phyloP scores from a whole-genome alignment of 106 monocot genomes.

The Dendrobium chrysotoxum region DNA sequence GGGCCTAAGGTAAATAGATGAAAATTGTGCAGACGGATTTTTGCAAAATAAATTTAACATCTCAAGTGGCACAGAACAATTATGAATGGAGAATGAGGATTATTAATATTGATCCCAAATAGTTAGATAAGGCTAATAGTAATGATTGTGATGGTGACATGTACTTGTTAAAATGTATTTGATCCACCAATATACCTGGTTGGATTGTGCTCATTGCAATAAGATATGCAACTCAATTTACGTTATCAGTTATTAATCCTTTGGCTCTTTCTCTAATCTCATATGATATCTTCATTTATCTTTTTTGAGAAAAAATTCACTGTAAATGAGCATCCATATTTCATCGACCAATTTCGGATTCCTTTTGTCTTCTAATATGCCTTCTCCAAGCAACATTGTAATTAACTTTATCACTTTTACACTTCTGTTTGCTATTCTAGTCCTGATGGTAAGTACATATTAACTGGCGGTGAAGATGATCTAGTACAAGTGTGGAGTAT shows the following conservation, averaged over 20 bases:
- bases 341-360: not conserved
- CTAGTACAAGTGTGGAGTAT: constrained; percentile 94
- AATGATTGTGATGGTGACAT: not conserved
- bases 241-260: not conserved
- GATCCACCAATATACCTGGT: not conserved
- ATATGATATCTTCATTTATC: not conserved
- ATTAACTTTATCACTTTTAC: not conserved
- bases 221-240: not conserved
- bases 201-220: not conserved
- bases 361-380: not conserved
- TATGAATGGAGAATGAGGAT: not conserved
- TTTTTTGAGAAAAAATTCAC: not conserved
- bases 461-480: constrained; percentile 95
- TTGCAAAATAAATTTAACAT: not conserved
- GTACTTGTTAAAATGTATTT: not conserved
- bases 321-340: not conserved
- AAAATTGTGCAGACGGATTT: not conserved
- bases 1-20: not conserved
- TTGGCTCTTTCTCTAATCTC: not conserved
- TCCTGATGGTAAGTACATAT: constrained; percentile 74
- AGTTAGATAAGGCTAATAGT: not conserved
- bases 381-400: not conserved
- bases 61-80: not conserved
- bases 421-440: constrained; percentile 24
- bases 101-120: not conserved